A percentile compares a stretch with the other conserved stretches of the same genome.
Evolutionary conservation across 345 rosid species (phyloP).

Genomic region (Cochlearia excelsa): DNA sequence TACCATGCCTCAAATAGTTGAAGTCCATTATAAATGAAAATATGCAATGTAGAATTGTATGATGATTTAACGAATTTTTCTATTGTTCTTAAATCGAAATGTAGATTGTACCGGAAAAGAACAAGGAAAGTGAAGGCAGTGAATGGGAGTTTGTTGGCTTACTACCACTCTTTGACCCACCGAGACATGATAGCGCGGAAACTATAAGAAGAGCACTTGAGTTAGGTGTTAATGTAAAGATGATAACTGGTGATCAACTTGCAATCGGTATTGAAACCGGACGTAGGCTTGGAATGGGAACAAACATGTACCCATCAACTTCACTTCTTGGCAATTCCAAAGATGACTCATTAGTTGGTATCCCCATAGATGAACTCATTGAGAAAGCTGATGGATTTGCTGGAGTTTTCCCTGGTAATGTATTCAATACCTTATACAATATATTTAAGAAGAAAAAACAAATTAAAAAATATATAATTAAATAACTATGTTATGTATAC

Average conservation of each 20-base stretch:
- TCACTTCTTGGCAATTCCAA: conserved; percentile 61
- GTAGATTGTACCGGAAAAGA: conserved; percentile 68
- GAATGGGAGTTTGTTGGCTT: conserved; percentile 95
- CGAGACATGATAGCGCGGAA: conserved; percentile 83
- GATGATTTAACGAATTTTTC: no score
- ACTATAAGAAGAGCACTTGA: conserved; percentile 76
- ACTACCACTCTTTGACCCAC: conserved; percentile 90
- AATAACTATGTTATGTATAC: no score
- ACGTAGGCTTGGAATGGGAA: conserved; percentile 62
- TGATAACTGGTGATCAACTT: conserved; percentile 91
- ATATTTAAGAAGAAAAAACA: no score
- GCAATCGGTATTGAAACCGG: conserved; percentile 87
- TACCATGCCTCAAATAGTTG: no score
- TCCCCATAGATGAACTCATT: conserved; percentile 68
- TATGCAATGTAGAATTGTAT: no score
- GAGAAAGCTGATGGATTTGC: conserved; percentile 51
- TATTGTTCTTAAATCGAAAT: not conserved
- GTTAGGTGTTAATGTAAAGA: conserved; percentile 79
- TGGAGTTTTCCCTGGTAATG: conserved; percentile 81
- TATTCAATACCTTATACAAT: no score
- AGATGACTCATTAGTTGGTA: conserved; percentile 51
- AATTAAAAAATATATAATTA: no score
- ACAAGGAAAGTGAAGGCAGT: conserved; percentile 63
- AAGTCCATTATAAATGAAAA: no score
- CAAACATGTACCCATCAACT: conserved; percentile 81